Base-by-base conservation (phyloP, 768 basidiomycete genomes). In the Crepidotus variabilis region DNA sequence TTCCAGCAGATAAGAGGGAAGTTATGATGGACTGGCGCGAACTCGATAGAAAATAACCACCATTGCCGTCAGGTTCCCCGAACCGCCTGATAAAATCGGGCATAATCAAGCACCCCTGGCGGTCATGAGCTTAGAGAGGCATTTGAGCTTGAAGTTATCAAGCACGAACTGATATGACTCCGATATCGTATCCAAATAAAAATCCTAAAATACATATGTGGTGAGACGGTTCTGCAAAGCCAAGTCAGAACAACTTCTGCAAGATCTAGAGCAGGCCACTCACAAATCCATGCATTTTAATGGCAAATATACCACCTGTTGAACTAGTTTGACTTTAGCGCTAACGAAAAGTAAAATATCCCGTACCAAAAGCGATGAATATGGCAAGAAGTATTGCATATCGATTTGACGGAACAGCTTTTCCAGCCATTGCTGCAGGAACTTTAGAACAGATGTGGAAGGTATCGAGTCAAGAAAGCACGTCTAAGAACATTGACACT, bases 71-170 rank as follows among this genome's bases (percentile, higher is more conserved):
- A 2, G 76, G 51, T 62, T 83, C 72, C 32, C 88, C 89, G 64
- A 91, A 90, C 11, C 87, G 81, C 52, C 72, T 61, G 61, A 88
- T 77, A 67, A 91, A 91, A 67, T 90, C 88, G 7, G 81, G 81
- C 86, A 90, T 90, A 57, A 90, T 89, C 32, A 91, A 69, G 63
- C 87, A 89, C 76, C 88, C 89, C 83, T 86, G 63, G 8, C 47
- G 39, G 47, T 16, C 7, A 34, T 8, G 2, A 49, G 28, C 28
- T 51, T 23, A 36, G 14, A n/a, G 13, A 33, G 16, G 7, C 58
- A 16, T 18, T 57, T 51, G 53, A n/a, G 36, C 55, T 35, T 52
- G 14, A n/a, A 11, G 49, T 22, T 35, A 22, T 11, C 8, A 36
- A 8, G 28, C 16, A 66, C 78, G 52, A 58, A 87, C 85, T 54